Evolutionary conservation across 768 basidiomycete species (phyloP).

Genomic region (Rhizopogon roseolus): DNA sequence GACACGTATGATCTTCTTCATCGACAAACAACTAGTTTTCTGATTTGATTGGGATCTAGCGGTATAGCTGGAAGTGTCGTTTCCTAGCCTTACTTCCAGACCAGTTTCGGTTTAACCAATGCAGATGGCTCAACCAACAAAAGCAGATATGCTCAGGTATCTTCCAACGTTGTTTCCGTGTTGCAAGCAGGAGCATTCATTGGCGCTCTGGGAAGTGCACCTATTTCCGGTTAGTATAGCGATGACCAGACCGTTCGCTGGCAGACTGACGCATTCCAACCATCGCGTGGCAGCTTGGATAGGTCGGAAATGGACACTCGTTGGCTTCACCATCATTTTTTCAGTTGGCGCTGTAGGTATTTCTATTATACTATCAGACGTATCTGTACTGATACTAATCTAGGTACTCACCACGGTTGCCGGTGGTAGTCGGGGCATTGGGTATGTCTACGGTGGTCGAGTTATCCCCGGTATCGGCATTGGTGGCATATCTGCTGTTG

Average conservation of each 20-base stretch:
- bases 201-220: no score
- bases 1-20: constrained; percentile 46
- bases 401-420: constrained; percentile 73
- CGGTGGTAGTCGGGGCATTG: constrained; percentile 47
- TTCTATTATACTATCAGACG: neutral
- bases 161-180: no score
- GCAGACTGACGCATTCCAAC: neutral
- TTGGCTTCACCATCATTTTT: constrained; percentile 62
- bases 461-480: constrained; percentile 78
- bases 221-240: constrained; percentile 51
- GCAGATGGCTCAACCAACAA: constrained; percentile 37
- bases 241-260: neutral
- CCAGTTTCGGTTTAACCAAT: constrained; percentile 55
- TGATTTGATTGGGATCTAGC: constrained; percentile 21
- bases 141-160: constrained; percentile 45
- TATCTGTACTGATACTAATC: neutral
- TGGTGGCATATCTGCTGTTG: constrained; percentile 78
- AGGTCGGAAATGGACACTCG: constrained; percentile 62
- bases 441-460: constrained; percentile 76
- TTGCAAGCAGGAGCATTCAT: no score
- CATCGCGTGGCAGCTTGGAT: constrained; percentile 44
- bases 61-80: constrained; percentile 72
- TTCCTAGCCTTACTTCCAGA: constrained; percentile 51
- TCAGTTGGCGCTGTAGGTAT: constrained; percentile 58
- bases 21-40: neutral